phyloP scores from a whole-genome alignment of 345 rosid species.

The Melaleuca quinquenervia region DNA sequence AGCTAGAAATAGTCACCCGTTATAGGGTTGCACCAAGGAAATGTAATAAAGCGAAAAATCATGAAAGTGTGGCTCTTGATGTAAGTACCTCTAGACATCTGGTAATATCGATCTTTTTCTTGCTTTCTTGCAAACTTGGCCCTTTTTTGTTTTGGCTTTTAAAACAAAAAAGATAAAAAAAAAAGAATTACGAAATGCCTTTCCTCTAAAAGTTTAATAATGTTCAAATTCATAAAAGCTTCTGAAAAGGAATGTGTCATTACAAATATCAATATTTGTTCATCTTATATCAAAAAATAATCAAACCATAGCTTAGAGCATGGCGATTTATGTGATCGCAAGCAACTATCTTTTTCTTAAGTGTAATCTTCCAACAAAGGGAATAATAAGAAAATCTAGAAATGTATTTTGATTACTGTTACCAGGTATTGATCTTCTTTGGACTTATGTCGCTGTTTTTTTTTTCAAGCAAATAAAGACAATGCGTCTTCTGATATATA shows the following conservation, averaged over 20 bases:
- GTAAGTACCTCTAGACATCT: too few relatives aligned
- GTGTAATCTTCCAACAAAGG: neutral
- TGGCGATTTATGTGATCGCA: too few relatives aligned
- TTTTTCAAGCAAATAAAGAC: neutral
- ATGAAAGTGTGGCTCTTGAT: too few relatives aligned
- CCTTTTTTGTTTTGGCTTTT: neutral
- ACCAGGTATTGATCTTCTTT: neutral
- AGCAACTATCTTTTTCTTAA: too few relatives aligned
- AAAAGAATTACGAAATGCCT: too few relatives aligned
- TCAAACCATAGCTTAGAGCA: neutral
- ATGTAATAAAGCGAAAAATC: too few relatives aligned
- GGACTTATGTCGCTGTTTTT: neutral
- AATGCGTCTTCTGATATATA: neutral
- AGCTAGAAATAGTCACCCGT: too few relatives aligned
- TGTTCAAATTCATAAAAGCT: too few relatives aligned
- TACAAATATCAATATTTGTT: neutral
- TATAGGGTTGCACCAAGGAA: too few relatives aligned
- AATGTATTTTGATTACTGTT: too few relatives aligned
- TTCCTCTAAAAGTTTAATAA: neutral
- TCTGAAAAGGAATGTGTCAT: neutral
- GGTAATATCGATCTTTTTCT: too few relatives aligned
- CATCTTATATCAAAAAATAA: neutral
- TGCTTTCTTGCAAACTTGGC: neutral
- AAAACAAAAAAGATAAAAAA: fast-evolving
- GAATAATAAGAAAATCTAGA: neutral